Conservation (phyloP, 2,329 filamentous ascomycete species). For the Bimuria novae-zelandiae region DNA sequence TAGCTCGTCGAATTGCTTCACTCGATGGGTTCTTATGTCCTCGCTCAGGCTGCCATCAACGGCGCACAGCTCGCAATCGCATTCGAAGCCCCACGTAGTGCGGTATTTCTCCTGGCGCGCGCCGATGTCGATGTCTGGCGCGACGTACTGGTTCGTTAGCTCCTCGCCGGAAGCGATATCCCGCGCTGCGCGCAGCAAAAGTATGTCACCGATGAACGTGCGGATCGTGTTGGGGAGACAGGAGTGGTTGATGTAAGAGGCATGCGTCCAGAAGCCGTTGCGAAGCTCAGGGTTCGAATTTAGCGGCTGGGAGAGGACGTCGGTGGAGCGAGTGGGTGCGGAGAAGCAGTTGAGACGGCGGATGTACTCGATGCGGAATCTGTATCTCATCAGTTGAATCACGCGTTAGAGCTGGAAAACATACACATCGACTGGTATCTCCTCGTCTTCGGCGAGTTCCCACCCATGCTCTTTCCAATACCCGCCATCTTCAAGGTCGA, state of each 20-base stretch:
- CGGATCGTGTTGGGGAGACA: slow-evolving; percentile 47
- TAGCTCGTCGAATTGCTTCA: slow-evolving; percentile 23
- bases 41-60: slow-evolving; percentile 14
- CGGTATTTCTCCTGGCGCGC: slow-evolving; percentile 22
- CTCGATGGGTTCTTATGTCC: slow-evolving; percentile 12
- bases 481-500: slow-evolving; percentile 42
- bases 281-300: slow-evolving; percentile 20
- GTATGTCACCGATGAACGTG: slow-evolving; percentile 47
- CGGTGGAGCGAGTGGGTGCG: slow-evolving; percentile 28
- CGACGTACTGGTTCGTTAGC: slow-evolving; percentile 28
- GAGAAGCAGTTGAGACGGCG: slow-evolving; percentile 54
- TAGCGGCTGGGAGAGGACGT: slow-evolving; percentile 18
- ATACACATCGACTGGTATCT: slow-evolving; percentile 48
- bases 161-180: slow-evolving; percentile 31
- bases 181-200: slow-evolving; percentile 47
- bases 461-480: slow-evolving; percentile 41
- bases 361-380: slow-evolving; percentile 53
- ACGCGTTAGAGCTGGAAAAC: not conserved
- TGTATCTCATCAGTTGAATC: not conserved
- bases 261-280: slow-evolving; percentile 48
- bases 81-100: slow-evolving; percentile 27
- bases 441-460: slow-evolving; percentile 26
- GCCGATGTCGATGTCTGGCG: slow-evolving; percentile 25
- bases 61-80: slow-evolving; percentile 25
- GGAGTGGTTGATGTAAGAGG: slow-evolving; percentile 51